Percentiles rank a stretch among this genome's conserved stretches.
These are phyloP conservation scores for Eutrema salsugineum DNA, from an alignment of 441 rosid species.

Conservation along the genomic window DNA sequence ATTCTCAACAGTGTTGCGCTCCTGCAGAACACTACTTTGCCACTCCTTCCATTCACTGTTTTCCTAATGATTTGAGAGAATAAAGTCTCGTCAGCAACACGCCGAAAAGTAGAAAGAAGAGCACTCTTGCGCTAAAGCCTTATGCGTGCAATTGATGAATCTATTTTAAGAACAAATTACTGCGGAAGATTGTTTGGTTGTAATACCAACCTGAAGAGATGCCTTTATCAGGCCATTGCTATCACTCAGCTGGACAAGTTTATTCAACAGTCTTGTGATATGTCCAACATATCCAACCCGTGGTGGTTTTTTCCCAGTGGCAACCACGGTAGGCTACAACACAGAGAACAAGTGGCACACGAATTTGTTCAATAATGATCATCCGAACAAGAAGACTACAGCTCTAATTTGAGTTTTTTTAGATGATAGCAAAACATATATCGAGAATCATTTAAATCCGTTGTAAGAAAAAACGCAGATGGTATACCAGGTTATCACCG, in stretches of 20 bases:
- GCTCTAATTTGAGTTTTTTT: neutral
- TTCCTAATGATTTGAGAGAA: constrained; percentile 44
- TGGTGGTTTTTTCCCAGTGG: constrained; percentile 71
- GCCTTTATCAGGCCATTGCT: constrained; percentile 53
- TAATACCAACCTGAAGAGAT: constrained; percentile 41
- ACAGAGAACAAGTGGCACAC: constrained; percentile 1
- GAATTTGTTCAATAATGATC: neutral
- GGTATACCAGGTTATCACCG: constrained; percentile 55
- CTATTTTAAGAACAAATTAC: neutral
- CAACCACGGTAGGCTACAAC: constrained; percentile 78
- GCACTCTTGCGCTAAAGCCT: neutral
- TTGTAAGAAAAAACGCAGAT: neutral
- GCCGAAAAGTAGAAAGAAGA: neutral
- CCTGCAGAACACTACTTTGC: constrained; percentile 70
- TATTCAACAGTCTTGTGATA: constrained; percentile 73
- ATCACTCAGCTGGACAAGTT: constrained; percentile 72
- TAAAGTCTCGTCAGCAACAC: constrained; percentile 7
- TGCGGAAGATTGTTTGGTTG: constrained; percentile 1
- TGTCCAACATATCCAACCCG: constrained; percentile 89
- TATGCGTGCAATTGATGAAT: neutral
- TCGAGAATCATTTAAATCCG: neutral
- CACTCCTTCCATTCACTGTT: constrained; percentile 85
- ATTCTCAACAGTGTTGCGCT: constrained; percentile 88
- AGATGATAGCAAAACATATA: neutral
- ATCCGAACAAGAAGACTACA: neutral